Evolutionary conservation across 208 protist genomes (phyloP).

Genomic region (Leptomonas pyrrhocoris): DNA sequence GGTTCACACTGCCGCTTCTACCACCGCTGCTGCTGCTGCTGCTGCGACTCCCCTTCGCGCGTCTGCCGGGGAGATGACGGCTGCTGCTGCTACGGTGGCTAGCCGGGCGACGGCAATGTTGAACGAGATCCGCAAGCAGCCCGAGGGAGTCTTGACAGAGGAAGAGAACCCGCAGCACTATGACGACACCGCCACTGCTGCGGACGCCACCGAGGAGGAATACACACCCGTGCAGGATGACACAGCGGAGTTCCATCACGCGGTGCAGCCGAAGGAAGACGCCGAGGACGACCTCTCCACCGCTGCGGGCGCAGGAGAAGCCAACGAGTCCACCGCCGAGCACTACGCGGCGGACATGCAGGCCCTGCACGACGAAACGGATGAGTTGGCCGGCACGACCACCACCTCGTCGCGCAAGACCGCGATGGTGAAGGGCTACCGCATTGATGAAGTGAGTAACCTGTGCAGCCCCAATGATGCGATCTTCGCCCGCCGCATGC

Average conservation of each 20-base stretch:
- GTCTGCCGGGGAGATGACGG: background rate
- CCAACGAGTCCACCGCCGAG: background rate
- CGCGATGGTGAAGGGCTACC: constrained; percentile 81
- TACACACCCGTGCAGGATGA: background rate
- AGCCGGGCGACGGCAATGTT: constrained; percentile 24
- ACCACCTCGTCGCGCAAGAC: constrained; percentile 51
- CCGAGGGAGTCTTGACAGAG: constrained; percentile 23
- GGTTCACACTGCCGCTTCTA: background rate
- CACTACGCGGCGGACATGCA: constrained; percentile 19
- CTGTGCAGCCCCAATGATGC: constrained; percentile 65
- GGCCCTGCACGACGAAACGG: constrained; percentile 16
- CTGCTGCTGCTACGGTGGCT: background rate
- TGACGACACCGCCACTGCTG: background rate
- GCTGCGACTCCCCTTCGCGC: too few relatives aligned
- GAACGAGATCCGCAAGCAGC: constrained; percentile 31
- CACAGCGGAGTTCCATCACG: background rate
- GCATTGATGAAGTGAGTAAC: constrained; percentile 73
- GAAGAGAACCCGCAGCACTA: background rate
- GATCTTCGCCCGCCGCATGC: constrained; percentile 81
- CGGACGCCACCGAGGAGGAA: background rate
- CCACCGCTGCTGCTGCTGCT: background rate
- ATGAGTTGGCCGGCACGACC: constrained; percentile 13
- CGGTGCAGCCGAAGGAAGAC: background rate
- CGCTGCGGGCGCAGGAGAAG: background rate
- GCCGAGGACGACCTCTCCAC: background rate